phyloP scores from a whole-genome alignment of 768 basidiomycete species.

The Auriscalpium vulgare region DNA sequence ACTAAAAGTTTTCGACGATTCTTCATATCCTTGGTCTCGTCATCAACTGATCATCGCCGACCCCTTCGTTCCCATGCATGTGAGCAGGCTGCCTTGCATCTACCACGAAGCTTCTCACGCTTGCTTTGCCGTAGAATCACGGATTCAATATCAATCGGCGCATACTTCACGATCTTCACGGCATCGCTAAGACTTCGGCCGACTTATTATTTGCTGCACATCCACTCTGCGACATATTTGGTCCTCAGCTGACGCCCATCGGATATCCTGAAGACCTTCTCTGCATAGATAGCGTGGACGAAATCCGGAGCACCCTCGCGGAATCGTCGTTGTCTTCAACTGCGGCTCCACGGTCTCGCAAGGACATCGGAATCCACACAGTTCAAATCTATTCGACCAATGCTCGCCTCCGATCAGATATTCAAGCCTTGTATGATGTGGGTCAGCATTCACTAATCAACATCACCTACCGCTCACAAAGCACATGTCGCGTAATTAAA shows the following conservation, averaged over 20 bases:
- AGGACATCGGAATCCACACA: no score
- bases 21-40: constrained; percentile 5
- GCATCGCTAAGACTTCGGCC: constrained; percentile 5
- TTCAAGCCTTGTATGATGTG: not conserved
- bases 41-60: constrained; percentile 15
- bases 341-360: no score
- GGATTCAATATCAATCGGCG: constrained; percentile 10
- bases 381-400: not conserved
- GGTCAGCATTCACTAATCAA: not conserved
- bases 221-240: constrained; percentile 8
- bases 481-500: no score
- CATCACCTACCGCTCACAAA: not conserved
- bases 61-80: constrained; percentile 11
- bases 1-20: constrained; percentile 1
- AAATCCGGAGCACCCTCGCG: not conserved
- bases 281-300: not conserved
- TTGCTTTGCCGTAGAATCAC: constrained; percentile 7
- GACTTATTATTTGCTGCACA: constrained; percentile 1
- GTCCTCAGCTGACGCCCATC: constrained; percentile 7
- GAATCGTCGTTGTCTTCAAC: not conserved
- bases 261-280: not conserved
- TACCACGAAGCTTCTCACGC: not conserved
- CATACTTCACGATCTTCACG: constrained; percentile 7
- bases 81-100: not conserved
- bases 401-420: not conserved